Base-by-base conservation (phyloP, 306 rosid species). In the Vigna trinervia region DNA sequence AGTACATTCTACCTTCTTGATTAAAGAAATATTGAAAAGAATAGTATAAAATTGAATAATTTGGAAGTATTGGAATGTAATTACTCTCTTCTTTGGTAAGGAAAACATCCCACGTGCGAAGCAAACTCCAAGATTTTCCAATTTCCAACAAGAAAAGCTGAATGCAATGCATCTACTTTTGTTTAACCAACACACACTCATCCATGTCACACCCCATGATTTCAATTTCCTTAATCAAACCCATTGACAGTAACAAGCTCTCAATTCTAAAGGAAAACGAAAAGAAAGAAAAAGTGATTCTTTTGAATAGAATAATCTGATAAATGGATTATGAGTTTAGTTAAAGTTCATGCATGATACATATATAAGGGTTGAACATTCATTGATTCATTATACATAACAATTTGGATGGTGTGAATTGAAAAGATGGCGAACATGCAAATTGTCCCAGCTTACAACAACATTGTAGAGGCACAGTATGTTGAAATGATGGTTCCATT, bases 401-500 rank as follows among this genome's bases (percentile, higher is more conserved):
- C 36, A 38, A 54, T 28, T 28, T 78, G 34, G 17, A 78, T 69
- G 73, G 77, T 68, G 52, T 60, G 57, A 70, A 57, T 34, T 48
- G 36, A 12, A 53, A 17, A 22, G 75, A 88, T 87, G 94, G 88
- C 80, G 9, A 86, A 88, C 83, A 77, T 89, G 90, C 98, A 93
- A 80, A 93, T 93, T 43, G 90, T 91, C 70, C 80, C 85, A 20
- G 90, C 91, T 59, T 85, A 56, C 79, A 84, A 81, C 74, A 87
- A 76, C 32, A 82, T 71, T 79, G 96, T 93, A 76, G 98, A 89
- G 80, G 88, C 93, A 48, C 98, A 91, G 70, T 87, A 84, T 50
- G 98, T 93, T 73, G 98, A 93, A 84, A 89, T 93, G 97, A 91
- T 85, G 90, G 97, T 93, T 78, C 96, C 98, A 22, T 89, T 93